Conservation (phyloP, 192 early-diverging fungal genomes). For the Umbelopsis sp. region DNA sequence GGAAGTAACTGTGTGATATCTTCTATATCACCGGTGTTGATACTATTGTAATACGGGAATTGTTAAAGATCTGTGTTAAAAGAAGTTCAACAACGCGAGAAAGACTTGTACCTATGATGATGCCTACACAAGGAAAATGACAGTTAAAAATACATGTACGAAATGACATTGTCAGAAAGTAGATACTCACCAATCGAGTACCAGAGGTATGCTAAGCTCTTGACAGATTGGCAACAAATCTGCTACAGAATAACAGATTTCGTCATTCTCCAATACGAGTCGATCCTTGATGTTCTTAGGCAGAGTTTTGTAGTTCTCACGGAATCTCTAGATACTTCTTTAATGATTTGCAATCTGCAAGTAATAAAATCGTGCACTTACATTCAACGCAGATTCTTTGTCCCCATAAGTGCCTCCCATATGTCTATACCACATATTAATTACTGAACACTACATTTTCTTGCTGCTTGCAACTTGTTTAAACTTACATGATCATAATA, state of each 20-base stretch:
- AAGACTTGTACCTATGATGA: conserved; percentile 33
- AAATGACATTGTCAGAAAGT: background rate
- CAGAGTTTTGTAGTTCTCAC: conserved; percentile 38
- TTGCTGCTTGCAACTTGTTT: conserved; percentile 17
- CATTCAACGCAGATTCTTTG: conserved; percentile 21
- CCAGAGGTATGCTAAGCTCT: conserved; percentile 46
- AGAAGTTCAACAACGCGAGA: background rate
- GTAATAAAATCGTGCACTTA: background rate
- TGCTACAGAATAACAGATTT: conserved; percentile 47
- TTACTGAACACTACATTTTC: conserved; percentile 15
- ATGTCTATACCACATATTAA: conserved; percentile 12
- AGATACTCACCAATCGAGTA: conserved; percentile 49
- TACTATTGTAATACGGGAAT: background rate
- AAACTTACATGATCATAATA: conserved; percentile 51
- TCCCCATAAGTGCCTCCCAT: conserved; percentile 39
- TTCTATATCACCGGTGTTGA: conserved; percentile 28
- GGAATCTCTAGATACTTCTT: conserved; percentile 31
- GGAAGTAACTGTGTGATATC: conserved; percentile 32
- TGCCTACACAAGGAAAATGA: conserved; percentile 22
- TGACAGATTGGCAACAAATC: conserved; percentile 53
- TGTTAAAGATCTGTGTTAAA: background rate
- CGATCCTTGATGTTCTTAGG: conserved; percentile 41
- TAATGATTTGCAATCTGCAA: background rate
- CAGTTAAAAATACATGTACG: background rate
- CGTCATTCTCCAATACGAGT: conserved; percentile 56